Conservation (phyloP, 148 eudicot genomes). For the Tetragonia tetragonoides region DNA sequence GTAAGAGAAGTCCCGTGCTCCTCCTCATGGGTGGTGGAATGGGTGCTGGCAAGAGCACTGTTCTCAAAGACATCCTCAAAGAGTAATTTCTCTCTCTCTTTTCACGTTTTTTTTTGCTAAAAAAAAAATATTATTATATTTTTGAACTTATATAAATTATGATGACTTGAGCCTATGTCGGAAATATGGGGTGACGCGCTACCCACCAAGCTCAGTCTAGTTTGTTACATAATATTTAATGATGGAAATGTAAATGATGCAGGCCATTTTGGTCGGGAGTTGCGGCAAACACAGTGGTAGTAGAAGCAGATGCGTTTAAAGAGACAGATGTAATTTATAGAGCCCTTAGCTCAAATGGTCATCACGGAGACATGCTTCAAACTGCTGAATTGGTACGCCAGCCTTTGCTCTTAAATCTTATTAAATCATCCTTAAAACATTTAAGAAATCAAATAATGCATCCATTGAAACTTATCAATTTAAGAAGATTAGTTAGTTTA, state of each 20-base stretch:
- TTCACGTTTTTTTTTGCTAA: too few relatives aligned
- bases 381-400: conserved; percentile 80
- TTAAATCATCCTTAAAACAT: neutral
- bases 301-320: conserved; percentile 94
- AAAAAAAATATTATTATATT: too few relatives aligned
- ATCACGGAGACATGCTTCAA: conserved; percentile 83
- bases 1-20: conserved; percentile 69
- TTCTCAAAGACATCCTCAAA: conserved; percentile 73
- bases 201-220: too few relatives aligned
- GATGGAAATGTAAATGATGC: conserved; percentile 21
- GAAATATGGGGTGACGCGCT: too few relatives aligned
- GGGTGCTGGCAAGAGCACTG: conserved; percentile 98
- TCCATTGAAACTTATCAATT: too few relatives aligned
- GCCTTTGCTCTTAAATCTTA: neutral
- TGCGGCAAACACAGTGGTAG: conserved; percentile 66
- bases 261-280: conserved; percentile 90
- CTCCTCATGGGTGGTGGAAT: conserved; percentile 94
- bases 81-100: conserved; percentile 36
- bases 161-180: too few relatives aligned
- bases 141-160: too few relatives aligned
- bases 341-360: conserved; percentile 76
- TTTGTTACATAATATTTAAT: neutral
- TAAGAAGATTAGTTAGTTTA: too few relatives aligned
- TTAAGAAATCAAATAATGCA: neutral
- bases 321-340: conserved; percentile 79